Percentiles rank a stretch among this genome's conserved stretches.
phyloP scores from a whole-genome alignment of 306 rosid species.

The Quercus ilex region DNA sequence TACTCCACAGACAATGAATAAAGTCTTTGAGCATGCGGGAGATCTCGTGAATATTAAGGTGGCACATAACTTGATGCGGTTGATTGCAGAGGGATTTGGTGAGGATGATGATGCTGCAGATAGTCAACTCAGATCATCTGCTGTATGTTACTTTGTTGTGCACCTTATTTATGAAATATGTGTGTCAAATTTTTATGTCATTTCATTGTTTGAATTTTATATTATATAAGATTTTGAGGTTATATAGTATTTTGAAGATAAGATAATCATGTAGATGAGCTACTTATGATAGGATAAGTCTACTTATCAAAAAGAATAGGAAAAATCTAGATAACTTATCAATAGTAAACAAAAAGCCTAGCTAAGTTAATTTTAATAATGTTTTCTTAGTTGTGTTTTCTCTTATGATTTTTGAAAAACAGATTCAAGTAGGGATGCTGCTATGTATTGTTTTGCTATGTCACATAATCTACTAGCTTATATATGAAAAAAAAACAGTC shows the following conservation, averaged over 20 bases:
- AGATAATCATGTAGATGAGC: not conserved
- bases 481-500: not conserved
- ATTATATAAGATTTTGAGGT: not conserved
- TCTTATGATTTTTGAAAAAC: not conserved
- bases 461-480: not conserved
- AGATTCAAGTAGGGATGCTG: not conserved
- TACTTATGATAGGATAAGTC: not conserved
- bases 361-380: not conserved
- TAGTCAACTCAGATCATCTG: slow-evolving; percentile 91
- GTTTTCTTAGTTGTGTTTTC: not conserved
- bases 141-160: slow-evolving; percentile 59
- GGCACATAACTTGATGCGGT: slow-evolving; percentile 95
- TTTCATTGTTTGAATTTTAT: not conserved
- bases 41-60: slow-evolving; percentile 94
- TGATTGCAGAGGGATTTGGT: slow-evolving; percentile 99
- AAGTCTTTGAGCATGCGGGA: slow-evolving; percentile 99
- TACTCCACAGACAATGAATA: slow-evolving; percentile 84
- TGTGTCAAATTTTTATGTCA: not conserved
- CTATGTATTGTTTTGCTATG: not conserved
- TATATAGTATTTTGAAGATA: not conserved
- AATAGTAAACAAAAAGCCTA: not conserved
- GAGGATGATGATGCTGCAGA: slow-evolving; percentile 82
- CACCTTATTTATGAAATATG: slow-evolving; percentile 8
- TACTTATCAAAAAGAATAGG: not conserved
- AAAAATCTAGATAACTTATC: not conserved